phyloP scores from a whole-genome alignment of 768 basidiomycete species.

The Macrocybe gigantea region DNA sequence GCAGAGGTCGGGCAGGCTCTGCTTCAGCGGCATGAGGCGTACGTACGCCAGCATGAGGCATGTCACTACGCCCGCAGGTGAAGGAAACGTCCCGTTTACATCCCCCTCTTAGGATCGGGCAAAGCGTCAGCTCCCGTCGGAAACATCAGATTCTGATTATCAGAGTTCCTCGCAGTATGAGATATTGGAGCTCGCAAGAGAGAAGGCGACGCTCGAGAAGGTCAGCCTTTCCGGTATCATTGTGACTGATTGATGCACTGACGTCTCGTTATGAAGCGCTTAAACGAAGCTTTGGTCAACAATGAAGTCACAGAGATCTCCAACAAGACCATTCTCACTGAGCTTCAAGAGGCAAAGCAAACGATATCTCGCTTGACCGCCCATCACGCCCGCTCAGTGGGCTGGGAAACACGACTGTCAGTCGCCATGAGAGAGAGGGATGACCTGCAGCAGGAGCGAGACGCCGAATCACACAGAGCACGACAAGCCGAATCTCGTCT shows the following conservation, averaged over 20 bases:
- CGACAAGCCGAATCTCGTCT: conserved; percentile 63
- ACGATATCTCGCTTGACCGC: conserved; percentile 62
- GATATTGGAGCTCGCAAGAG: conserved; percentile 35
- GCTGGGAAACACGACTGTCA: conserved; percentile 63
- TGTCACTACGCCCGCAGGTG: conserved; percentile 12
- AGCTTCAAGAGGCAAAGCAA: conserved; percentile 68
- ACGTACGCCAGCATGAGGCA: conserved; percentile 69
- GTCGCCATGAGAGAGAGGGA: conserved; percentile 70
- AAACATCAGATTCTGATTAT: not conserved
- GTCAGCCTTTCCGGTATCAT: conserved; percentile 20
- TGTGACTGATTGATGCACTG: too few relatives aligned
- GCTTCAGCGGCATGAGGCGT: conserved; percentile 80
- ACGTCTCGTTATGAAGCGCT: conserved; percentile 37
- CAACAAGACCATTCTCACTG: conserved; percentile 65
- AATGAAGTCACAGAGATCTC: conserved; percentile 79
- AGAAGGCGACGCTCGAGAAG: conserved; percentile 60
- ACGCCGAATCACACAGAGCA: conserved; percentile 62
- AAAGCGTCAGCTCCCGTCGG: not conserved
- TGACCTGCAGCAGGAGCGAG: conserved; percentile 79
- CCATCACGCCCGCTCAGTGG: conserved; percentile 64
- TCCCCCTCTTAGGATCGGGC: conserved; percentile 6
- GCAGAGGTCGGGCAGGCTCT: conserved; percentile 89
- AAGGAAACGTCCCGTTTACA: not conserved
- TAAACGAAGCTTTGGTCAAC: conserved; percentile 75
- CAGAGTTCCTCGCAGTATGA: conserved; percentile 4